Conservation (phyloP, 2,329 filamentous ascomycete species). For the Myriosclerotinia duriaeana region DNA sequence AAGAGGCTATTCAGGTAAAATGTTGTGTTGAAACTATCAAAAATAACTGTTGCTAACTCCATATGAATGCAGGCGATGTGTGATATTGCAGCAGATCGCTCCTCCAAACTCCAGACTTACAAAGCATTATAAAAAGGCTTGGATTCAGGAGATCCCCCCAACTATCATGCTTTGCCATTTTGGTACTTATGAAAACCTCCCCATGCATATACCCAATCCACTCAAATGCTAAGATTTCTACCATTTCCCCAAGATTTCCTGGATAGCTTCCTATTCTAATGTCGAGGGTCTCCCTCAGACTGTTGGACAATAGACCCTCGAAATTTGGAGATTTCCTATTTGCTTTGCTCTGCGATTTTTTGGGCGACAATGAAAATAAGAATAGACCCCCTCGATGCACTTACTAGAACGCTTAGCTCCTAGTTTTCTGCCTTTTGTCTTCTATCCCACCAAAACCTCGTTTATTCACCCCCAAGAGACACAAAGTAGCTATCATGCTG, state of each 20-base stretch:
- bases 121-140: constrained; percentile 15
- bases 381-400: no score
- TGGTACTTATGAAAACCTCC: constrained; percentile 13
- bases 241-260: constrained; percentile 15
- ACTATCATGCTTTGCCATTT: constrained; percentile 3
- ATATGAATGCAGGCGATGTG: constrained; percentile 65
- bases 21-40: constrained; percentile 2
- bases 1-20: constrained; percentile 69
- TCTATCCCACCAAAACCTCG: neutral
- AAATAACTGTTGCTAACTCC: constrained; percentile 27
- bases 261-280: constrained; percentile 30
- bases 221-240: neutral
- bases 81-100: constrained; percentile 81
- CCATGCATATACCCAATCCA: constrained; percentile 5
- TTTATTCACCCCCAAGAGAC: constrained; percentile 37
- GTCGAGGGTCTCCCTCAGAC: neutral
- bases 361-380: no score
- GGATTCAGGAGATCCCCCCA: neutral
- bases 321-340: no score
- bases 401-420: neutral
- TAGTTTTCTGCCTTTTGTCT: constrained; percentile 23
- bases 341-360: no score
- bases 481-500: constrained; percentile 36
- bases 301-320: no score
- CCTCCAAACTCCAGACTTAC: constrained; percentile 51